A percentile compares a stretch with the other conserved stretches of the same genome.
These are phyloP conservation scores for Phytopythium chamaehyphon DNA, from an alignment of 352 stramenopile species.

Conservation along the genomic window DNA sequence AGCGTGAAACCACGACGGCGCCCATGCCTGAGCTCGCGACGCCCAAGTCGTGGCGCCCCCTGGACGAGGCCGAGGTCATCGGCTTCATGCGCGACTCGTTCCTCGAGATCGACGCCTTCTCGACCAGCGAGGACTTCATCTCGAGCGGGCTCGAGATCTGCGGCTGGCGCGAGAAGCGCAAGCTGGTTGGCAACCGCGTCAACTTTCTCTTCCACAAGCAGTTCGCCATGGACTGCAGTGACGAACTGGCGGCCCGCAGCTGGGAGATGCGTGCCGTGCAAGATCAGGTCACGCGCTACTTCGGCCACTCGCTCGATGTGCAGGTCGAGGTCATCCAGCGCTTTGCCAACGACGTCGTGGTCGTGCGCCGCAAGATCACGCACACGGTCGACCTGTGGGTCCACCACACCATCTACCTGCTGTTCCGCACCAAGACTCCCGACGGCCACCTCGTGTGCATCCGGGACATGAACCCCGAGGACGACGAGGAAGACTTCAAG, in stretches of 20 bases:
- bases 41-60: constrained; percentile 29
- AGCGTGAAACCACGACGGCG: constrained; percentile 31
- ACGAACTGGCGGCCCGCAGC: constrained; percentile 40
- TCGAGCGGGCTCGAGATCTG: constrained; percentile 52
- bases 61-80: constrained; percentile 33
- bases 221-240: constrained; percentile 48
- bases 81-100: constrained; percentile 49
- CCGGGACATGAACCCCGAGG: constrained; percentile 51
- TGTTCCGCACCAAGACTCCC: constrained; percentile 63
- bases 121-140: constrained; percentile 41
- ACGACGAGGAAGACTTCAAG: constrained; percentile 25
- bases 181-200: constrained; percentile 43
- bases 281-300: constrained; percentile 53
- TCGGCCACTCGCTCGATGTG: constrained; percentile 44
- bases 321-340: constrained; percentile 52
- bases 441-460: constrained; percentile 68
- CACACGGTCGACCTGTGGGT: constrained; percentile 52
- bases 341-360: constrained; percentile 44
- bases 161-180: constrained; percentile 56
- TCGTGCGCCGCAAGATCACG: constrained; percentile 52
- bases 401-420: constrained; percentile 66
- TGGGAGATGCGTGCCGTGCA: constrained; percentile 54
- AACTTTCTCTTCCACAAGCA: constrained; percentile 63
- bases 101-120: constrained; percentile 44
- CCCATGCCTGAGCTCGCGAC: constrained; percentile 25